phyloP scores from a whole-genome alignment of 768 basidiomycete species.

The Auricularia sp. region DNA sequence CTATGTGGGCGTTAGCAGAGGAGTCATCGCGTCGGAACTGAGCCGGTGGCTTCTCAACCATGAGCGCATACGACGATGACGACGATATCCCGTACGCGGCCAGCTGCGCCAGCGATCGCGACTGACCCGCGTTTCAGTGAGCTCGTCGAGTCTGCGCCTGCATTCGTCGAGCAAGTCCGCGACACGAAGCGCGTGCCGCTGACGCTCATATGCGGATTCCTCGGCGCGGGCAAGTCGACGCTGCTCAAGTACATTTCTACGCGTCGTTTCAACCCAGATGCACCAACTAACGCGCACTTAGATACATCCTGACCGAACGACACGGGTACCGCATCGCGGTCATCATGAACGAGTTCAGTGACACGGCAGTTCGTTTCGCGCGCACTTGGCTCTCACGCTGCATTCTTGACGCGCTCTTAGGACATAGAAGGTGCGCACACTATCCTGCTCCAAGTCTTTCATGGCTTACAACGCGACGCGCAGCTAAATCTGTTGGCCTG shows the following conservation, averaged over 20 bases:
- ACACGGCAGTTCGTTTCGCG: conserved; percentile 61
- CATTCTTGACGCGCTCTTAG: conserved; percentile 25
- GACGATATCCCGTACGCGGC: conserved; percentile 46
- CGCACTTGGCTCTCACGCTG: neutral
- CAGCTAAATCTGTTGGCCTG: conserved; percentile 82
- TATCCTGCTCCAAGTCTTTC: neutral
- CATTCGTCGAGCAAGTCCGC: neutral
- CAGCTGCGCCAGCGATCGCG: conserved; percentile 2
- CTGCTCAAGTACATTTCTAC: conserved; percentile 55
- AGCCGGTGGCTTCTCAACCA: too few relatives aligned
- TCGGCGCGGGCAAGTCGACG: conserved; percentile 88
- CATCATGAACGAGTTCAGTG: conserved; percentile 97
- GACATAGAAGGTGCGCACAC: conserved; percentile 75
- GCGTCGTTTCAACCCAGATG: neutral
- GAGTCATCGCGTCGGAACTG: too few relatives aligned
- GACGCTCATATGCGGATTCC: conserved; percentile 90
- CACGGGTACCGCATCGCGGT: conserved; percentile 97
- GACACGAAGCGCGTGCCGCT: conserved; percentile 50
- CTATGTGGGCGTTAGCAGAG: too few relatives aligned
- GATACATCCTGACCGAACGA: conserved; percentile 70
- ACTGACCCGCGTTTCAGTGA: neutral
- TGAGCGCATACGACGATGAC: conserved; percentile 21
- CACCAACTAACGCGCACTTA: neutral
- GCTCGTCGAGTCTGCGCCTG: neutral
- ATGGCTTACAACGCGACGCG: neutral